Percentiles rank a stretch among this genome's conserved stretches.
Evolutionary conservation across 192 early-diverging fungal species (phyloP).

Genomic region (Coemansia sp.): DNA sequence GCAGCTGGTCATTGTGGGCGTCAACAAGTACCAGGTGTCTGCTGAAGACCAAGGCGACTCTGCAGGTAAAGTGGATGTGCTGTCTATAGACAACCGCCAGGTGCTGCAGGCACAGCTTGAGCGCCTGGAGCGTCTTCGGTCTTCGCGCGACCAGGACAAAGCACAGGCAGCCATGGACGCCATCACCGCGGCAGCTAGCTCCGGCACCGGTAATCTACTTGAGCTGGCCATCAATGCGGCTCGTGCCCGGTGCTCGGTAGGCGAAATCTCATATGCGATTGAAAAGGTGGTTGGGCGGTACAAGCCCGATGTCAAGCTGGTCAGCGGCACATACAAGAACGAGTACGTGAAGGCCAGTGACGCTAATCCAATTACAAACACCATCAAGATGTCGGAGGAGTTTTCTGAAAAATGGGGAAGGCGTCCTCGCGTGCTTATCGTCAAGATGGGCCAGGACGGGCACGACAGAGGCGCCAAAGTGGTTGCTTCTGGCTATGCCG

Average conservation of each 20-base stretch:
- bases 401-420: constrained; percentile 74
- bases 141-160: constrained; percentile 54
- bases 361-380: constrained; percentile 60
- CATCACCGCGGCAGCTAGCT: constrained; percentile 65
- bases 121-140: constrained; percentile 60
- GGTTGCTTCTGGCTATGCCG: constrained; percentile 84
- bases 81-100: constrained; percentile 76
- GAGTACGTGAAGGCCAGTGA: constrained; percentile 64
- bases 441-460: constrained; percentile 93
- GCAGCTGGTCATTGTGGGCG: constrained; percentile 84
- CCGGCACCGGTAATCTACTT: constrained; percentile 70
- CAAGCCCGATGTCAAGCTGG: constrained; percentile 75
- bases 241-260: constrained; percentile 75
- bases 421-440: constrained; percentile 84
- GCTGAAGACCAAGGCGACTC: constrained; percentile 63
- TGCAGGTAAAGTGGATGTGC: constrained; percentile 51
- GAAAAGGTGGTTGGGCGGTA: constrained; percentile 83
- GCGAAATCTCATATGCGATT: constrained; percentile 79
- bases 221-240: constrained; percentile 73
- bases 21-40: constrained; percentile 80
- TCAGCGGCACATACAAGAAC: constrained; percentile 81
- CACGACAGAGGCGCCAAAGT: constrained; percentile 94
- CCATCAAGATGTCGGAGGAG: constrained; percentile 61
- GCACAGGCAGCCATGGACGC: constrained; percentile 60
- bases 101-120: constrained; percentile 70